These are phyloP conservation scores for Pinus tabuliformis DNA, from an alignment of 75 land plant genomes.

Conservation along the genomic window DNA sequence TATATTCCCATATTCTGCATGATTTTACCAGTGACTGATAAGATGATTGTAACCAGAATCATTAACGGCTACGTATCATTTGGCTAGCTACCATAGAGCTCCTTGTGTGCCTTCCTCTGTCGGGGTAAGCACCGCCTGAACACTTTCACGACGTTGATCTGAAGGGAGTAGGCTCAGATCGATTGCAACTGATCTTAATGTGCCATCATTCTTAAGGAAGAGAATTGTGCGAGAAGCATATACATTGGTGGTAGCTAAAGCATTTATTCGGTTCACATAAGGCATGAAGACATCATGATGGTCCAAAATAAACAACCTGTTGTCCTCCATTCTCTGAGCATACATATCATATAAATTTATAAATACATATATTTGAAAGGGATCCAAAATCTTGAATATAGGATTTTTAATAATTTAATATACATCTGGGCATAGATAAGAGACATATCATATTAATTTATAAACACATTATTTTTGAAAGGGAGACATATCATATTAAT, in stretches of 20 bases:
- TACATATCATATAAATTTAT: too few species aligned
- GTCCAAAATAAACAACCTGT: too few species aligned
- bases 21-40: conserved; percentile 62
- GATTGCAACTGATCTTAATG: conserved; percentile 65
- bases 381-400: too few species aligned
- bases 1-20: too few species aligned
- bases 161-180: not conserved
- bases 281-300: too few species aligned
- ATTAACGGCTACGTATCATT: conserved; percentile 62
- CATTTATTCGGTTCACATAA: too few species aligned
- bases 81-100: conserved; percentile 70
- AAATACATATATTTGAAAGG: too few species aligned
- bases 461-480: too few species aligned
- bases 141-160: conserved; percentile 15
- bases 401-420: too few species aligned
- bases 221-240: conserved; percentile 68
- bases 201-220: conserved; percentile 37
- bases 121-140: conserved; percentile 33
- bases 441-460: too few species aligned
- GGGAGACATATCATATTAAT: too few species aligned
- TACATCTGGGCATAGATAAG: too few species aligned
- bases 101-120: not conserved
- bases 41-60: conserved; percentile 69
- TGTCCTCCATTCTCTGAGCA: not conserved
- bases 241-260: not conserved